These are phyloP conservation scores for Quercus tomentella DNA, from an alignment of 331 rosid genomes.

Conservation along the genomic window DNA sequence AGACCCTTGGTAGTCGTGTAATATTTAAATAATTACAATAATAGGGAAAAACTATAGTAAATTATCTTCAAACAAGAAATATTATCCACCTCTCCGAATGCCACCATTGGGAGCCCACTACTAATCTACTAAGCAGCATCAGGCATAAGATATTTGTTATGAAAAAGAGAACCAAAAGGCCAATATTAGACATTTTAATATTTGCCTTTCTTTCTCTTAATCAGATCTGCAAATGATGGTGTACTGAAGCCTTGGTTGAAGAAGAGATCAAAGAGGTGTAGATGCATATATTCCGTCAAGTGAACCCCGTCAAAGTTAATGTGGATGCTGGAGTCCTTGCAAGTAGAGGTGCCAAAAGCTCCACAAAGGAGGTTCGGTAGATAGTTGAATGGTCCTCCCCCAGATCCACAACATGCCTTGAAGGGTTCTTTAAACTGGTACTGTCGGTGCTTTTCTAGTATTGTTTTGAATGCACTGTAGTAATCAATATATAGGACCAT, in stretches of 20 bases:
- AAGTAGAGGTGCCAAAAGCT: neutral
- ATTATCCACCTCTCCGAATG: too few relatives aligned
- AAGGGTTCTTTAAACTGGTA: conserved; percentile 19
- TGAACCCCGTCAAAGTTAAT: conserved; percentile 20
- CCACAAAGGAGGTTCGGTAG: conserved; percentile 4
- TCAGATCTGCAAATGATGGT: neutral
- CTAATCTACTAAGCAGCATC: too few relatives aligned
- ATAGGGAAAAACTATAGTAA: too few relatives aligned
- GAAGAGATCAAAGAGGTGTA: conserved; percentile 10
- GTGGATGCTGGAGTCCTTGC: conserved; percentile 1
- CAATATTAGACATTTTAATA: neutral
- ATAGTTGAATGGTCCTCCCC: neutral
- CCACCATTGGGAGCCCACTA: too few relatives aligned
- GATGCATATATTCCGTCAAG: conserved; percentile 12
- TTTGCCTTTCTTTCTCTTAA: neutral
- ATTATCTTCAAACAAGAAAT: too few relatives aligned
- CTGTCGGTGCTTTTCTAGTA: neutral
- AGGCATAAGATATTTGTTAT: too few relatives aligned
- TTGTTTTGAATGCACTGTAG: conserved; percentile 8
- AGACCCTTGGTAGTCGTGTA: too few relatives aligned
- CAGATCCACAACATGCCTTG: conserved; percentile 18
- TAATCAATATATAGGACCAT: conserved; percentile 20
- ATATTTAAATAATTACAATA: too few relatives aligned
- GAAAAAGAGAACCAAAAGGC: neutral
- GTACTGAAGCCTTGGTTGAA: conserved; percentile 14